These are phyloP conservation scores for Linnemannia zychae DNA, from an alignment of 192 early-diverging fungal genomes.

Conservation along the genomic window DNA sequence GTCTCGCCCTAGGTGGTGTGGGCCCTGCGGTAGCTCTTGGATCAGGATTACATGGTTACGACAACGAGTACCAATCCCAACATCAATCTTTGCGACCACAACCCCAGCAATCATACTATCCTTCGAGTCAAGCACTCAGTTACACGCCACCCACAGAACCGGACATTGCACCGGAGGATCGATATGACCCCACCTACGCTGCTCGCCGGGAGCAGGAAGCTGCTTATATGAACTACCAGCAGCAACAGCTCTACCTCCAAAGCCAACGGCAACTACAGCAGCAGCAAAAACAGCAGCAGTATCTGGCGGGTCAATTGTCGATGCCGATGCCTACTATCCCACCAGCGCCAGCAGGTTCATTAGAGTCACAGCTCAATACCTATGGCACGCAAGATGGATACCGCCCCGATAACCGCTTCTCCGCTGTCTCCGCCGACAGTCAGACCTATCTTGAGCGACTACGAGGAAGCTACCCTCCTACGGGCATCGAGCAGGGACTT, in stretches of 20 bases:
- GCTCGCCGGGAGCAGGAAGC: background rate
- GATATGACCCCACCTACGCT: conserved; percentile 18
- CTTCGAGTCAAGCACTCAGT: background rate
- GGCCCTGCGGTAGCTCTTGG: background rate
- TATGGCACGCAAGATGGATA: background rate
- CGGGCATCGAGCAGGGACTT: background rate
- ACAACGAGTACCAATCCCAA: background rate
- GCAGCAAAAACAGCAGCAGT: conserved; percentile 5
- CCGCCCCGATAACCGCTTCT: background rate
- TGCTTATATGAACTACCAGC: conserved; percentile 12
- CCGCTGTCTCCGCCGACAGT: background rate
- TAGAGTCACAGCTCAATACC: background rate
- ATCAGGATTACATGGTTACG: conserved; percentile 16
- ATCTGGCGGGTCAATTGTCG: background rate
- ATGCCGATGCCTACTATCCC: background rate
- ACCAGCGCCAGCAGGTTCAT: background rate
- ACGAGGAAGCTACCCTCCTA: background rate
- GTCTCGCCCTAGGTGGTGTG: background rate
- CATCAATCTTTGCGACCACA: background rate
- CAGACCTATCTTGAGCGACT: background rate
- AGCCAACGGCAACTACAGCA: background rate
- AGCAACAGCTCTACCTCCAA: conserved; percentile 18
- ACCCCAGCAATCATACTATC: conserved; percentile 2
- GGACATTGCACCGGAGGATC: conserved; percentile 2
- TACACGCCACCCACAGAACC: conserved; percentile 23